A percentile compares a stretch with the other conserved stretches of the same genome.
Conservation (phyloP, 306 rosid genomes). For the Mimosa bimucronata region DNA sequence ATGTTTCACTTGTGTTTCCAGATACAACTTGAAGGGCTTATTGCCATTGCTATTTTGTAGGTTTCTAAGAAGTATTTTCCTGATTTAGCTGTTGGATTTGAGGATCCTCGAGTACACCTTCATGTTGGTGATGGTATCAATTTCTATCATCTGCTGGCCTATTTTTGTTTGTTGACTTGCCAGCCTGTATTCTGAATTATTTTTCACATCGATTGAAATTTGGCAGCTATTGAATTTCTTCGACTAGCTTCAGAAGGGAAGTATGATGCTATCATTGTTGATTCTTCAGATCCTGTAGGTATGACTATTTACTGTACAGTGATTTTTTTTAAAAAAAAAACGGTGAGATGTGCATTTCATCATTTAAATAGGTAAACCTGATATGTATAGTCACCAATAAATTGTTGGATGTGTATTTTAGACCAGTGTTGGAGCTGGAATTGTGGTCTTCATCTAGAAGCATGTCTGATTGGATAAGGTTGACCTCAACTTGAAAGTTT, state of each 20-base stretch:
- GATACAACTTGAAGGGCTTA: conserved; percentile 23
- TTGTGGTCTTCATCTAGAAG: background rate
- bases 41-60: conserved; percentile 46
- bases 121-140: conserved; percentile 84
- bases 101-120: conserved; percentile 93
- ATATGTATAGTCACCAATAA: background rate
- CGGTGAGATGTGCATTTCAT: background rate
- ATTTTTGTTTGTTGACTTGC: conserved; percentile 23
- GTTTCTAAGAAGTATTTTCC: conserved; percentile 87
- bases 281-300: conserved; percentile 99
- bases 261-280: conserved; percentile 92
- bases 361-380: background rate
- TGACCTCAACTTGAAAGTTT: conserved; percentile 6
- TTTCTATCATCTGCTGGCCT: conserved; percentile 13
- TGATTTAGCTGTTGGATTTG: conserved; percentile 85
- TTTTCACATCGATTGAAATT: conserved; percentile 13
- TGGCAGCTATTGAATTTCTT: conserved; percentile 84
- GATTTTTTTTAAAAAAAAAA: no score
- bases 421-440: conserved; percentile 24
- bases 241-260: conserved; percentile 66
- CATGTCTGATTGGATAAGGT: conserved; percentile 18
- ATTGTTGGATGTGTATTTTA: background rate
- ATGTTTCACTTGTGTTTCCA: conserved; percentile 15
- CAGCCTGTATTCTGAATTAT: background rate
- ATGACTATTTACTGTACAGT: conserved; percentile 46